These are phyloP conservation scores for Mariannaea elegans DNA, from an alignment of 2,329 filamentous ascomycete species.

Conservation along the genomic window DNA sequence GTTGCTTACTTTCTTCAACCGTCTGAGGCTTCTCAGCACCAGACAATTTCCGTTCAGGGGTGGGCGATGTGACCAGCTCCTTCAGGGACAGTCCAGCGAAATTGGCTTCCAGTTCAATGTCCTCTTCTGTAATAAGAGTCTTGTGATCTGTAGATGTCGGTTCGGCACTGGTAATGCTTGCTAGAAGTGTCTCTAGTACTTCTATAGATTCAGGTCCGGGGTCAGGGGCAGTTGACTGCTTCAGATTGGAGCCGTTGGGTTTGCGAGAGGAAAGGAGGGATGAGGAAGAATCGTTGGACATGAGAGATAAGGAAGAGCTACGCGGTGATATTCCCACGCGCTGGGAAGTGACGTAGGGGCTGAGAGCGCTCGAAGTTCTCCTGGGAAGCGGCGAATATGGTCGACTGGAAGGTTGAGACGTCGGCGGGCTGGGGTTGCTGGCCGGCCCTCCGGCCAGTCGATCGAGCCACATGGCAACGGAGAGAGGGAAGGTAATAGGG, in stretches of 20 bases:
- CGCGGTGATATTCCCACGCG: conserved; percentile 74
- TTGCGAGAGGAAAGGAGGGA: conserved; percentile 74
- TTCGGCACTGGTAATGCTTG: conserved; percentile 35
- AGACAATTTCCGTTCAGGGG: conserved; percentile 27
- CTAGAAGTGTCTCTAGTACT: conserved; percentile 65
- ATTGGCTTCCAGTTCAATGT: conserved; percentile 74
- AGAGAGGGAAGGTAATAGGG: conserved; percentile 14
- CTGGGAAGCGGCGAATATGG: conserved; percentile 76
- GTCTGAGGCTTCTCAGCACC: conserved; percentile 64
- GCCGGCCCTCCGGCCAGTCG: conserved; percentile 76
- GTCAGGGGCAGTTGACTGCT: conserved; percentile 61
- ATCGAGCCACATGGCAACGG: conserved; percentile 83
- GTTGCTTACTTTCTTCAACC: conserved; percentile 73
- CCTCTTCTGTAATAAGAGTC: conserved; percentile 53
- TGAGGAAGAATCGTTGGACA: conserved; percentile 77
- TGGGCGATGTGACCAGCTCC: conserved; percentile 65
- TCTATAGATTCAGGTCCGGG: conserved; percentile 75
- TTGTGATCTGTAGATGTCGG: conserved; percentile 20
- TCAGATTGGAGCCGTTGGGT: conserved; percentile 74
- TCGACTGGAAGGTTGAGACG: conserved; percentile 70
- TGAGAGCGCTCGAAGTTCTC: conserved; percentile 73
- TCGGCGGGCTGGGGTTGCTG: conserved; percentile 64
- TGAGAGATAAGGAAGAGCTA: conserved; percentile 81
- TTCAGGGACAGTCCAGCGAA: conserved; percentile 82
- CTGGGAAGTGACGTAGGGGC: conserved; percentile 73